Conservation (phyloP, 176 grass and related monocot species). For the Oryza glumipatula region DNA sequence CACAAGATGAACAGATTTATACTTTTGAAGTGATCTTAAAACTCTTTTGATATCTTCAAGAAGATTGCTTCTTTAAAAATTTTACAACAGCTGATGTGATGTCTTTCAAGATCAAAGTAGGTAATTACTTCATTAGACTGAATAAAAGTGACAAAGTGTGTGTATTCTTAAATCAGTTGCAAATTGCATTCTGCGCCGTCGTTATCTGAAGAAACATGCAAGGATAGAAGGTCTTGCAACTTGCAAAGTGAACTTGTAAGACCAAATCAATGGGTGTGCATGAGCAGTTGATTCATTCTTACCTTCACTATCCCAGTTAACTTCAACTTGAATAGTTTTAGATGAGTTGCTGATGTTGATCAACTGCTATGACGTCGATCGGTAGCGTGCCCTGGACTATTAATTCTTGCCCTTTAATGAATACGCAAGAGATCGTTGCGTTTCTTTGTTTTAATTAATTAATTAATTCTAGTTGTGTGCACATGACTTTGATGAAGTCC, state of each 20-base stretch:
- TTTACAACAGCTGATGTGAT: too few relatives aligned
- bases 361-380: background rate
- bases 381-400: background rate
- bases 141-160: too few relatives aligned
- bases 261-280: slow-evolving; percentile 28
- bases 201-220: background rate
- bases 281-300: background rate
- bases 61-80: background rate
- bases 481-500: slow-evolving; percentile 33
- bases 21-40: background rate
- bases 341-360: background rate
- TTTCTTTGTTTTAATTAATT: background rate
- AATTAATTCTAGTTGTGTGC: background rate
- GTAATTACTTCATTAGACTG: too few relatives aligned
- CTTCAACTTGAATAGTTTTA: background rate
- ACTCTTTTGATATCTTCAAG: background rate
- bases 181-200: slow-evolving; percentile 1
- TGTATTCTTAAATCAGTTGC: background rate
- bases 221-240: background rate
- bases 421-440: background rate
- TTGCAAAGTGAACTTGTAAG: slow-evolving; percentile 5
- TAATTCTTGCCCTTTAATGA: background rate
- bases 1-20: background rate
- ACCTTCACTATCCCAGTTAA: slow-evolving; percentile 15
- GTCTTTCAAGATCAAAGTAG: too few relatives aligned